Evolutionary conservation across 2,329 filamentous ascomycete species (phyloP).

Genomic region (Ustulina deusta): DNA sequence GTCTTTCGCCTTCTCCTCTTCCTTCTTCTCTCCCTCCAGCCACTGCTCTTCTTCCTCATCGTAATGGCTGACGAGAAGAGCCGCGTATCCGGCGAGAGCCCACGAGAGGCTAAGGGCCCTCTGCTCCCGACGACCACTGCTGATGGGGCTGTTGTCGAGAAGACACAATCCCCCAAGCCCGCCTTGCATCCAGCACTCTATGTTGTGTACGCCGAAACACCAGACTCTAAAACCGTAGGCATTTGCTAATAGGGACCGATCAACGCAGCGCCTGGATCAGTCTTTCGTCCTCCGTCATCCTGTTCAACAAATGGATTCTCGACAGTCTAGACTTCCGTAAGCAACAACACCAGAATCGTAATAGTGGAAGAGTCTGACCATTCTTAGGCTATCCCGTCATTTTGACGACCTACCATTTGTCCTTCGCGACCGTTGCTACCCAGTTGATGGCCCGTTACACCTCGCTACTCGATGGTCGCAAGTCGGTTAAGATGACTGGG

Average conservation of each 20-base stretch:
- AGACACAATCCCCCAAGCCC: slow-evolving; percentile 73
- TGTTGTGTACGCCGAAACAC: slow-evolving; percentile 68
- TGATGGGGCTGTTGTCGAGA: slow-evolving; percentile 66
- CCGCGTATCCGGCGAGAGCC: slow-evolving; percentile 82
- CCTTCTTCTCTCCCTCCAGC: slow-evolving; percentile 24
- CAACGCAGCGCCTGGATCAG: slow-evolving; percentile 84
- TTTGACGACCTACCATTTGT: slow-evolving; percentile 94
- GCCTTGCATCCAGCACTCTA: slow-evolving; percentile 86
- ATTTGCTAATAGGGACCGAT: slow-evolving; percentile 21
- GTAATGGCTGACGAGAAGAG: slow-evolving; percentile 81
- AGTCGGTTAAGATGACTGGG: slow-evolving; percentile 97
- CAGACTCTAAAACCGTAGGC: neutral
- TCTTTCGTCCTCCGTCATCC: slow-evolving; percentile 91
- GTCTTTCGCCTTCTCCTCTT: slow-evolving; percentile 23
- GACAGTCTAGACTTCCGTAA: slow-evolving; percentile 86
- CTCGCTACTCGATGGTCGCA: slow-evolving; percentile 88
- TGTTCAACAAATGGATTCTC: slow-evolving; percentile 99
- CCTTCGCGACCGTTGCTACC: slow-evolving; percentile 93
- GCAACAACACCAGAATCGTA: slow-evolving; percentile 46
- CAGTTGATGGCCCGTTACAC: slow-evolving; percentile 93
- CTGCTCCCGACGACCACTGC: slow-evolving; percentile 86
- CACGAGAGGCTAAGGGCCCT: slow-evolving; percentile 69
- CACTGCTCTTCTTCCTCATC: slow-evolving; percentile 36
- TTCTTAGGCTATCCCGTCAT: slow-evolving; percentile 76
- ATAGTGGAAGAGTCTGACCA: slow-evolving; percentile 45